Percentiles rank a stretch among this genome's conserved stretches.
These are phyloP conservation scores for Talaromyces amestolkiae DNA, from an alignment of 2,329 filamentous ascomycete species.

Conservation along the genomic window DNA sequence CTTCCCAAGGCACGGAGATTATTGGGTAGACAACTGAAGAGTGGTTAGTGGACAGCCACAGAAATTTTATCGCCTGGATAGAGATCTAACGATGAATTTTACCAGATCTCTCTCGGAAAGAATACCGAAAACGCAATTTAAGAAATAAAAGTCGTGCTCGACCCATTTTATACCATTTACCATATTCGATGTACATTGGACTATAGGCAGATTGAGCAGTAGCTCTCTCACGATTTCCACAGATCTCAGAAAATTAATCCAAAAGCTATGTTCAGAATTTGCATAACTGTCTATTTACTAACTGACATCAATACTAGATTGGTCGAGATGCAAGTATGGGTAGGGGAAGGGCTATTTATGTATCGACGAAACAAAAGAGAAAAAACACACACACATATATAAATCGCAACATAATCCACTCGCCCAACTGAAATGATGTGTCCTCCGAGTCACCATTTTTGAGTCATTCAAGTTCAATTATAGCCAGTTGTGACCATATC, in stretches of 20 bases:
- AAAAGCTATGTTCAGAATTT: background rate
- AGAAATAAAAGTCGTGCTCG: background rate
- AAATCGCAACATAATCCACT: background rate
- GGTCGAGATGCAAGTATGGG: background rate
- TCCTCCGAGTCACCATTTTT: constrained; percentile 15
- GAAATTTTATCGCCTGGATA: no score
- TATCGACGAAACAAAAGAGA: constrained; percentile 7
- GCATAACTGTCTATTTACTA: constrained; percentile 1
- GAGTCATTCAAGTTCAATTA: constrained; percentile 18
- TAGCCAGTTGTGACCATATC: constrained; percentile 1
- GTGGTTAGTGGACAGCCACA: no score
- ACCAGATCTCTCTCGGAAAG: background rate
- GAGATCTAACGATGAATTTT: no score
- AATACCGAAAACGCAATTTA: background rate
- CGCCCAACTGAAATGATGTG: constrained; percentile 12
- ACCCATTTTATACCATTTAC: background rate
- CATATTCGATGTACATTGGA: background rate
- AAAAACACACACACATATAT: background rate
- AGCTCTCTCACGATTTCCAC: no score
- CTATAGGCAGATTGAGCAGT: background rate
- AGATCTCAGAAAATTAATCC: background rate
- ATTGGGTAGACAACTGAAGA: no score
- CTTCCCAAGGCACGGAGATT: background rate
- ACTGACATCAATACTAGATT: background rate
- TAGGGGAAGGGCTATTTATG: constrained; percentile 4